phyloP scores from a whole-genome alignment of 2,329 filamentous ascomycete genomes.

The Hawksworthiomyces lignivorus region DNA sequence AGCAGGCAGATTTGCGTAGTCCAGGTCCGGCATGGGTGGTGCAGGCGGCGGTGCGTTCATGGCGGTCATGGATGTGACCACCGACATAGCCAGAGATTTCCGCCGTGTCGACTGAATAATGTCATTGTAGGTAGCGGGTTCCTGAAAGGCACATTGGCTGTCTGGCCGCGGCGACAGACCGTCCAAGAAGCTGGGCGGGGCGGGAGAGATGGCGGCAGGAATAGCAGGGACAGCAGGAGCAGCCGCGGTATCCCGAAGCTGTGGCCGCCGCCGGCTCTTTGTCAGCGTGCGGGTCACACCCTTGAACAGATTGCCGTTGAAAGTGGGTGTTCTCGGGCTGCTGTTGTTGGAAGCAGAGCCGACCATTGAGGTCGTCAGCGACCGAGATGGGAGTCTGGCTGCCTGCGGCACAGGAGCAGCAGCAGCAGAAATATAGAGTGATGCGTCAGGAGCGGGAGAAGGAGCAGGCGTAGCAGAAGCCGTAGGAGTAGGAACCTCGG shows the following conservation, averaged over 20 bases:
- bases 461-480: neutral
- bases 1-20: no score
- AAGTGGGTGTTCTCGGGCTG: conserved; percentile 30
- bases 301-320: conserved; percentile 36
- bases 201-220: no score
- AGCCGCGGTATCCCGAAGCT: neutral
- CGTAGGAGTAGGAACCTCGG: no score
- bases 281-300: conserved; percentile 41
- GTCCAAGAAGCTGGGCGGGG: no score
- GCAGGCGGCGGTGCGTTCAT: conserved; percentile 31
- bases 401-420: neutral
- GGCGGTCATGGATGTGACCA: conserved; percentile 21
- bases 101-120: conserved; percentile 26
- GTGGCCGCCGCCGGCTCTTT: conserved; percentile 21
- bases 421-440: no score
- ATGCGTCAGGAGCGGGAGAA: no score
- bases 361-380: neutral
- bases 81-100: conserved; percentile 12
- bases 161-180: no score
- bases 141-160: no score
- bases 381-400: neutral
- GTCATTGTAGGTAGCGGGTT: conserved; percentile 38
- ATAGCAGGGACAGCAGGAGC: neutral
- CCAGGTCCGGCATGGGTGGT: conserved; percentile 11
- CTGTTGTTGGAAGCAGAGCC: no score